These are phyloP conservation scores for Calocybe cyanea DNA, from an alignment of 768 basidiomycete species.

Conservation along the genomic window DNA sequence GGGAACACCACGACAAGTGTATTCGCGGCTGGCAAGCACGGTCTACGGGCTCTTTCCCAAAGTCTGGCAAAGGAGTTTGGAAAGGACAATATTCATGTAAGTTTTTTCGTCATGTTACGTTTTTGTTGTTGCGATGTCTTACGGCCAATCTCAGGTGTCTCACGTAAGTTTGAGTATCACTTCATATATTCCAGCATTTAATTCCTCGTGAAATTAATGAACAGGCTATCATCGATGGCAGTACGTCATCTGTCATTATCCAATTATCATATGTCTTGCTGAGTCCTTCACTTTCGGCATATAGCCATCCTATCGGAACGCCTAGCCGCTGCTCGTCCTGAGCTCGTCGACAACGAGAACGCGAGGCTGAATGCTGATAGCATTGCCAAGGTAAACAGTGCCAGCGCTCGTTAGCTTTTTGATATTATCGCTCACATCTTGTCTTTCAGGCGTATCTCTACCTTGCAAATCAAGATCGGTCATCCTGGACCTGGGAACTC, in stretches of 20 bases:
- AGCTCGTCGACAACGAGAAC: slow-evolving; percentile 40
- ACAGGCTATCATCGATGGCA: slow-evolving; percentile 65
- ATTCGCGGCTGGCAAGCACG: slow-evolving; percentile 65
- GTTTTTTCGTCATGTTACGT: slow-evolving; percentile 31
- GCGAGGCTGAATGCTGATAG: slow-evolving; percentile 54
- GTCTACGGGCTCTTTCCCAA: slow-evolving; percentile 57
- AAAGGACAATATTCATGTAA: slow-evolving; percentile 67
- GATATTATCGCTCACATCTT: neutral
- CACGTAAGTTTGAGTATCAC: neutral
- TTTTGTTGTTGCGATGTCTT: slow-evolving; percentile 39
- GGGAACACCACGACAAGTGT: slow-evolving; percentile 60
- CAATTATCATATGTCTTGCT: neutral
- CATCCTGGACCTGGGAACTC: slow-evolving; percentile 77
- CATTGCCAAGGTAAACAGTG: slow-evolving; percentile 52
- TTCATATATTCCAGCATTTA: slow-evolving; percentile 35
- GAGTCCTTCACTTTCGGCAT: neutral
- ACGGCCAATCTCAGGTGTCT: neutral
- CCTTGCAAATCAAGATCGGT: slow-evolving; percentile 65
- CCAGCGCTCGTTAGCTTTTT: neutral
- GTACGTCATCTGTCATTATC: slow-evolving; percentile 19
- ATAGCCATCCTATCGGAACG: slow-evolving; percentile 32
- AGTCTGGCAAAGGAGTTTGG: slow-evolving; percentile 71
- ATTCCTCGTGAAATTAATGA: slow-evolving; percentile 52
- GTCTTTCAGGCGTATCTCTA: slow-evolving; percentile 56
- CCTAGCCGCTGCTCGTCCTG: slow-evolving; percentile 17